Percentiles rank a stretch among this genome's conserved stretches.
These are phyloP conservation scores for Cyberlindnera lachancei DNA, from an alignment of 805 yeast genomes.

Conservation along the genomic window DNA sequence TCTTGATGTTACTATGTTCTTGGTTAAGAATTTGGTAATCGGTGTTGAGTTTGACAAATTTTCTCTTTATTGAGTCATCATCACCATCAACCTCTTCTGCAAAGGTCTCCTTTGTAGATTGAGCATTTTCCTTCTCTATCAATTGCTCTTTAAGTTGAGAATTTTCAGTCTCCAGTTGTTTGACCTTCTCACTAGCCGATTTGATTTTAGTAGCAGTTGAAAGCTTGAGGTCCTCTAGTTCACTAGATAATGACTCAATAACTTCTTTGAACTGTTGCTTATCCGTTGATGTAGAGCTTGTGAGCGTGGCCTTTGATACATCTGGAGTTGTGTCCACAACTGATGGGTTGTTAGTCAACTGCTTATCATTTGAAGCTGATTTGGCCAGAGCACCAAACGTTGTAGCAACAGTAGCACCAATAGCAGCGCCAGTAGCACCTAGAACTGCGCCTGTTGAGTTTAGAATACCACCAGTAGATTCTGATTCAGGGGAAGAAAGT, in stretches of 20 bases:
- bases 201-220: conserved; percentile 45
- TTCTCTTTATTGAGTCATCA: conserved; percentile 30
- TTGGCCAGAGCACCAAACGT: background rate
- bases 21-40: conserved; percentile 36
- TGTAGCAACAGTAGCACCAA: background rate
- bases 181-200: conserved; percentile 49
- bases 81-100: conserved; percentile 19
- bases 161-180: conserved; percentile 36
- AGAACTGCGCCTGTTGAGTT: background rate
- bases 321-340: background rate
- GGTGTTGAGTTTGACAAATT: conserved; percentile 36
- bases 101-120: background rate
- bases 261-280: conserved; percentile 22
- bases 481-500: background rate
- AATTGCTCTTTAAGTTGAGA: conserved; percentile 15
- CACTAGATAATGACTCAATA: conserved; percentile 26
- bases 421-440: background rate
- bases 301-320: background rate
- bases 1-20: conserved; percentile 36
- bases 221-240: conserved; percentile 29
- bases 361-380: background rate
- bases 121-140: too few relatives aligned
- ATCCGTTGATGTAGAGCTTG: conserved; percentile 3
- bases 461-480: background rate
- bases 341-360: background rate